Evolutionary conservation across 2,329 filamentous ascomycete species (phyloP).

Genomic region (Trichoderma harzianum): DNA sequence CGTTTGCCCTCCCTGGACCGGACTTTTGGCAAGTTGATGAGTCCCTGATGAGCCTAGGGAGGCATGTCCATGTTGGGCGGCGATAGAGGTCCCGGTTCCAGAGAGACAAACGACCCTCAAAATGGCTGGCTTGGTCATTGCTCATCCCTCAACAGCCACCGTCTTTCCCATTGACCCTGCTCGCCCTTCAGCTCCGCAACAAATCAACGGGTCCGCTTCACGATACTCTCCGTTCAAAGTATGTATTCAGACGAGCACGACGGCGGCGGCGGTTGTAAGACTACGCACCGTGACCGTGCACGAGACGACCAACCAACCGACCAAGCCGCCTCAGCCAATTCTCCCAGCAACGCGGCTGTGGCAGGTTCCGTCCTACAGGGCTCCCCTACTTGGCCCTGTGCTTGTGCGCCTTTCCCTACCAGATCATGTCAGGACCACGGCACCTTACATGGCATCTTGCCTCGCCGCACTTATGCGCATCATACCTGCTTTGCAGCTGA

Average conservation of each 20-base stretch:
- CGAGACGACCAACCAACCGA: background rate
- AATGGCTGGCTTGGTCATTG: background rate
- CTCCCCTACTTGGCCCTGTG: conserved; percentile 1
- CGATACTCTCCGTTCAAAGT: background rate
- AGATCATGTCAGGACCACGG: conserved; percentile 3
- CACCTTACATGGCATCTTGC: background rate
- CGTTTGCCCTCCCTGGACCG: background rate
- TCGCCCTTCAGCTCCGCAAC: background rate
- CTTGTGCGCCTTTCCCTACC: conserved; percentile 2
- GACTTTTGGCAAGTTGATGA: background rate
- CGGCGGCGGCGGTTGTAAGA: background rate
- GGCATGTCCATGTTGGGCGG: background rate
- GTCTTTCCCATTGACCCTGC: background rate
- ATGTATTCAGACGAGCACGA: background rate
- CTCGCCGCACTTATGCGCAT: conserved; percentile 33
- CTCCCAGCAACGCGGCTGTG: conserved; percentile 8
- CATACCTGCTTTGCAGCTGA: conserved; percentile 31
- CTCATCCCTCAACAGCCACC: background rate
- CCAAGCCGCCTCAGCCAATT: background rate
- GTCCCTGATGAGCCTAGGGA: background rate
- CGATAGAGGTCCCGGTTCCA: background rate
- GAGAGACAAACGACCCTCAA: background rate
- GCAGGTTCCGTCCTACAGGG: conserved; percentile 14
- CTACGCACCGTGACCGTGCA: background rate
- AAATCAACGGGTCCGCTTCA: background rate